These are phyloP conservation scores for Penicillium sp. DNA, from an alignment of 2,329 filamentous ascomycete species.

Conservation along the genomic window DNA sequence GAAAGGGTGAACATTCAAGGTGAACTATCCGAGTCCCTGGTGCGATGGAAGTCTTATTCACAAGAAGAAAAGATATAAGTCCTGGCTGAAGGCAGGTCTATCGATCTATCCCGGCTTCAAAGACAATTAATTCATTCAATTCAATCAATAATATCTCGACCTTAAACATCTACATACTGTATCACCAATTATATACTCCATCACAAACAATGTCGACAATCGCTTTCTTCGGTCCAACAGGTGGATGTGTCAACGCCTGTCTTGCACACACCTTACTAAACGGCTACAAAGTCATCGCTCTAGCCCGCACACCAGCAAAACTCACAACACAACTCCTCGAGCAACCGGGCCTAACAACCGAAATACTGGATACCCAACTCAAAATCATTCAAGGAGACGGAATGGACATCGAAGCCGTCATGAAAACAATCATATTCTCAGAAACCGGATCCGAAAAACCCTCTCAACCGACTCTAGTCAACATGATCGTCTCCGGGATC, in stretches of 20 bases:
- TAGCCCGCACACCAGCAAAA: conserved; percentile 52
- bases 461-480: conserved; percentile 31
- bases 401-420: conserved; percentile 42
- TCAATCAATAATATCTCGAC: neutral
- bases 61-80: neutral
- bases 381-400: conserved; percentile 50
- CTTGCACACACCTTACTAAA: conserved; percentile 46
- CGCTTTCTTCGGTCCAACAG: conserved; percentile 56
- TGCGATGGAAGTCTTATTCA: neutral
- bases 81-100: neutral
- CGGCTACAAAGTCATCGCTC: conserved; percentile 46
- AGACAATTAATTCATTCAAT: neutral
- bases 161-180: neutral
- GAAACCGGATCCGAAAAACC: neutral
- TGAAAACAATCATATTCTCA: conserved; percentile 32
- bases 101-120: neutral
- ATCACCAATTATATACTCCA: neutral
- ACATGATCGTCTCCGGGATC: conserved; percentile 50
- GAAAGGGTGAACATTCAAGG: neutral
- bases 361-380: conserved; percentile 41
- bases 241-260: conserved; percentile 47
- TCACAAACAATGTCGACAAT: conserved; percentile 32
- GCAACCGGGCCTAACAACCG: conserved; percentile 39
- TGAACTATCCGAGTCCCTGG: neutral
- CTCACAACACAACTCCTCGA: conserved; percentile 43